Conservation (phyloP, 805 yeast species). For the Cyberlindnera mrakii region DNA sequence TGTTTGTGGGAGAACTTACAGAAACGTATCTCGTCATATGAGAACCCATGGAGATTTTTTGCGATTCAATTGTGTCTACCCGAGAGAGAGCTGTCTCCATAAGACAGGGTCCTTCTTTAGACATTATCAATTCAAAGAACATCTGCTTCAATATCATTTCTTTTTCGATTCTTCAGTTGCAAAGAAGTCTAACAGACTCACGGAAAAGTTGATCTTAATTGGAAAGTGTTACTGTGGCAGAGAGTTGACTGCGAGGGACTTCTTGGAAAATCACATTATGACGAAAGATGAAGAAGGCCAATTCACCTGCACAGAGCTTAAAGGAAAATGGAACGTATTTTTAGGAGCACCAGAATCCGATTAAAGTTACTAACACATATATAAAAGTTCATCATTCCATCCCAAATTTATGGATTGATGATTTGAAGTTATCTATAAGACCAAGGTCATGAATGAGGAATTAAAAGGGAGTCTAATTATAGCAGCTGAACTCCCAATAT, state of each 20-base stretch:
- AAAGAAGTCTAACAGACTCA: constrained; percentile 37
- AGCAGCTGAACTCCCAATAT: too few species aligned
- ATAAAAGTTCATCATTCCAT: too few species aligned
- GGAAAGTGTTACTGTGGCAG: constrained; percentile 54
- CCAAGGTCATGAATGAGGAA: too few species aligned
- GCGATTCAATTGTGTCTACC: constrained; percentile 53
- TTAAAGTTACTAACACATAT: too few species aligned
- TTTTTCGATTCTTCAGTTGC: constrained; percentile 38
- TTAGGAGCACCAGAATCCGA: too few species aligned
- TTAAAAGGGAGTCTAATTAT: too few species aligned
- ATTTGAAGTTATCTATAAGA: too few species aligned
- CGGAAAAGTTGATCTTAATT: constrained; percentile 41
- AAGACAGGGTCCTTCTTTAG: constrained; percentile 59
- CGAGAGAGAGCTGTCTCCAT: constrained; percentile 47
- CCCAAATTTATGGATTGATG: too few species aligned
- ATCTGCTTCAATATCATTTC: constrained; percentile 55
- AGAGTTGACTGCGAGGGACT: constrained; percentile 41
- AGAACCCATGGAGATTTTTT: constrained; percentile 54
- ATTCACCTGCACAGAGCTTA: constrained; percentile 6
- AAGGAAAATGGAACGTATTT: constrained; percentile 3
- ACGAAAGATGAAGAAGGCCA: constrained; percentile 10
- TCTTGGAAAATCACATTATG: constrained; percentile 51
- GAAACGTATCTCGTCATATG: constrained; percentile 59
- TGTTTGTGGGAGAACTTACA: constrained; percentile 44
- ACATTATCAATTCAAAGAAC: constrained; percentile 64